Evolutionary conservation across 176 grass and related monocot genomes (phyloP), one percentile per base, ranked within the genome.

Genomic region (Typha latifolia): DNA sequence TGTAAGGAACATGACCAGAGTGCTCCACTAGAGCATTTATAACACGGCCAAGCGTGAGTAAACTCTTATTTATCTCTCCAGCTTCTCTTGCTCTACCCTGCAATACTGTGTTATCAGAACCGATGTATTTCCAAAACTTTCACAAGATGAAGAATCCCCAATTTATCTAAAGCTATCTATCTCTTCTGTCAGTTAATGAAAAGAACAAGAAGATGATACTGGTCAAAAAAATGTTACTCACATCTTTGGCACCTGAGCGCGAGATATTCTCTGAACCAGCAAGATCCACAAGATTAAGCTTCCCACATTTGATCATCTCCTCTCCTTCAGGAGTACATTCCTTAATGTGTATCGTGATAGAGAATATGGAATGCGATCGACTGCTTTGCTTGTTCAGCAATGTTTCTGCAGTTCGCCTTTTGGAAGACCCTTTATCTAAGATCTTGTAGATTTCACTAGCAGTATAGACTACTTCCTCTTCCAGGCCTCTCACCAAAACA

Each of bases 191-290:
- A 37, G 34, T 43, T 43, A 43, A 43, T 43, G 37, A 43, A 43
- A 43, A 43, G 5, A 57, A 57, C 2, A 12, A 21, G 16, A 16
- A 18, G n/a, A 59, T 11, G 18, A 59, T 59, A 55, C 12, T 10
- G 5, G 37, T 43, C 37, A 43, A 10, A 23, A 47, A 51, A 74
- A 53, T 55, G 24, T 50, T 32, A 99, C 95, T 94, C 81, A 99
- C 95, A 76, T 99, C 95, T 94, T 89, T 90, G 71, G 95, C 95
- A 74, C 95, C 95, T 63, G 95, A 99, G 16, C 95, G 84, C 55
- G 95, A 99, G 66, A 99, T 99, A 74, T 99, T 99, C 73, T 99
- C 95, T 76, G 95, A 99, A 78, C 95, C 95, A 57, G 95, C 95
- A 61, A 99, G 83, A 87, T 99, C 95, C 0, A 99, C 95, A 77